phyloP scores from a whole-genome alignment of 345 rosid genomes.

The Eucalyptus fibrosa region DNA sequence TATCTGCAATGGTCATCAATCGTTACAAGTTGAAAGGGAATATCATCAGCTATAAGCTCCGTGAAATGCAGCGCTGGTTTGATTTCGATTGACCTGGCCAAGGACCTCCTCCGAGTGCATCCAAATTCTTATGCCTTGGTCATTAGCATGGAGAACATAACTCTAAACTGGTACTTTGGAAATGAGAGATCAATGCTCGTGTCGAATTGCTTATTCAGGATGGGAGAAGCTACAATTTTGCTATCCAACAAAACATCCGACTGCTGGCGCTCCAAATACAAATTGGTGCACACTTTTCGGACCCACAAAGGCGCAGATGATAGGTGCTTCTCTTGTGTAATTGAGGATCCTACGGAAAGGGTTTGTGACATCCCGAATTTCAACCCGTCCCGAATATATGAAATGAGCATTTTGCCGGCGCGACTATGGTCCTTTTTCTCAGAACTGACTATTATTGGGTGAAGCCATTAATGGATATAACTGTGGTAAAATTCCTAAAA shows the following conservation, averaged over 20 bases:
- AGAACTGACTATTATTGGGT: no score
- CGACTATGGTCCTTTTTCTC: fast-evolving
- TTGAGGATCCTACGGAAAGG: slow-evolving; percentile 23
- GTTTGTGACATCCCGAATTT: no score
- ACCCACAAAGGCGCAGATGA: slow-evolving; percentile 50
- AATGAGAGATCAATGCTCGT: slow-evolving; percentile 39
- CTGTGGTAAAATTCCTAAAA: no score
- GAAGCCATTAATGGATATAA: fast-evolving
- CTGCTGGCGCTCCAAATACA: slow-evolving; percentile 20
- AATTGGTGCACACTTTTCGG: slow-evolving; percentile 33
- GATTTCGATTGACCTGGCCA: slow-evolving; percentile 42
- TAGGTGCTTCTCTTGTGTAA: slow-evolving; percentile 28
- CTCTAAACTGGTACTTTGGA: slow-evolving; percentile 43
- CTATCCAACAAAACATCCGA: slow-evolving; percentile 31
- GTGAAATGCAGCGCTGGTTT: slow-evolving; percentile 61
- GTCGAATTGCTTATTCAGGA: slow-evolving; percentile 44
- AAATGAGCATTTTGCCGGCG: no score
- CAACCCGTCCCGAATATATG: no score
- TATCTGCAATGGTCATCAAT: slow-evolving; percentile 40
- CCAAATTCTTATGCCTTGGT: slow-evolving; percentile 43
- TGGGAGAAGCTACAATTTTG: slow-evolving; percentile 49
- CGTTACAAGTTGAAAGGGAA: slow-evolving; percentile 34
- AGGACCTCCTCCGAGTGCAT: slow-evolving; percentile 31
- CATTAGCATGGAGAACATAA: slow-evolving; percentile 43
- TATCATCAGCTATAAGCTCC: slow-evolving; percentile 35